Conservation (phyloP, 306 rosid species). For the Prunus salicina region DNA sequence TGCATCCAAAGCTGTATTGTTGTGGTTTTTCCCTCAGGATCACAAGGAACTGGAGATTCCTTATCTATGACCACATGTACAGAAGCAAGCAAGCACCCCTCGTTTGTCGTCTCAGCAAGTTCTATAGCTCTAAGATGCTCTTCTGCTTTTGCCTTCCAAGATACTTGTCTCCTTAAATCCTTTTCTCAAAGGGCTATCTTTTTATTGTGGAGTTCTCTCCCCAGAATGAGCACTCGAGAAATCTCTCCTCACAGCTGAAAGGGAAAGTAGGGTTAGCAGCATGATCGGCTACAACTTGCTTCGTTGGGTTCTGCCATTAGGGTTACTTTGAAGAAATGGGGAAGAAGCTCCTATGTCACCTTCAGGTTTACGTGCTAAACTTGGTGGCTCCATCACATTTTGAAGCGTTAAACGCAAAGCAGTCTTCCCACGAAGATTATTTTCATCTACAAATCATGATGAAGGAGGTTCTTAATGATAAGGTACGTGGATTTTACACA, state of each 20-base stretch:
- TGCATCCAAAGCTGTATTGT: conserved; percentile 25
- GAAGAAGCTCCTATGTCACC: conserved; percentile 17
- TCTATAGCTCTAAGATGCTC: conserved; percentile 17
- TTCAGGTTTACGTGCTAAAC: conserved; percentile 25
- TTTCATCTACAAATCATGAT: too few relatives aligned
- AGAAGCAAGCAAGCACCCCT: conserved; percentile 32
- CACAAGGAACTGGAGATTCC: conserved; percentile 22
- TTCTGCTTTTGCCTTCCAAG: conserved; percentile 19
- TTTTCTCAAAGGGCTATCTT: conserved; percentile 16
- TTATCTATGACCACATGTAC: conserved; percentile 11
- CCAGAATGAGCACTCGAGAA: conserved; percentile 15
- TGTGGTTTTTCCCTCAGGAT: conserved; percentile 23
- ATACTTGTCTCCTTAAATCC: conserved; percentile 25
- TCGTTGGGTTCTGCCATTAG: conserved; percentile 13
- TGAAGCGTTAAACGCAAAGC: not conserved
- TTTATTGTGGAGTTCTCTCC: conserved; percentile 26
- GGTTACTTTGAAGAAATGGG: conserved; percentile 9
- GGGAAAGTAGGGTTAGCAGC: conserved; percentile 23
- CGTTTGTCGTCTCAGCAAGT: conserved; percentile 21
- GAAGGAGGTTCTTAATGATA: too few relatives aligned
- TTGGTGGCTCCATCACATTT: conserved; percentile 17
- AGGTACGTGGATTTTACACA: not conserved
- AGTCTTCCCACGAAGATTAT: not conserved
- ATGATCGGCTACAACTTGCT: conserved; percentile 21
- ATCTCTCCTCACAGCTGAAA: conserved; percentile 24